Conservation (phyloP, 2,329 filamentous ascomycete species). For the Fusarium nanum region DNA sequence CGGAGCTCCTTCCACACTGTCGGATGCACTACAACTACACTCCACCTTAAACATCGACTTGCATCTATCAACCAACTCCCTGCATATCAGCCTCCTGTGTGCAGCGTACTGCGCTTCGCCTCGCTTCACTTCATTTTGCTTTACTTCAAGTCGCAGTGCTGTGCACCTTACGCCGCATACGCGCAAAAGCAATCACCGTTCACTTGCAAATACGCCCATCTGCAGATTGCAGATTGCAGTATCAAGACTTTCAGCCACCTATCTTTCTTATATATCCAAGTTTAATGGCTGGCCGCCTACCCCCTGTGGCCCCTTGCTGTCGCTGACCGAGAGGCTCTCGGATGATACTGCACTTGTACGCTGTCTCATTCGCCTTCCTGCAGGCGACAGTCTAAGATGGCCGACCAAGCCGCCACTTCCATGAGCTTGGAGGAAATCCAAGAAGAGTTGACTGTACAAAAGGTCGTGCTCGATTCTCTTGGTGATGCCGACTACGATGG, state of each 20-base stretch:
- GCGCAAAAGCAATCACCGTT: background rate
- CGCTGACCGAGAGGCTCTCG: slow-evolving; percentile 27
- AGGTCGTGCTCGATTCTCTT: slow-evolving; percentile 59
- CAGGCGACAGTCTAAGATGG: slow-evolving; percentile 26
- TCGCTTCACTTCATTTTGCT: background rate
- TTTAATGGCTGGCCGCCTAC: slow-evolving; percentile 27
- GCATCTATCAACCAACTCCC: slow-evolving; percentile 4
- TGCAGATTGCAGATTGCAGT: background rate
- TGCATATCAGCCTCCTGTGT: background rate
- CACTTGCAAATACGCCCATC: background rate
- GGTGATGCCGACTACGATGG: slow-evolving; percentile 41
- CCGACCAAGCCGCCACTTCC: slow-evolving; percentile 26
- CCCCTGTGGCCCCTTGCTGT: slow-evolving; percentile 20
- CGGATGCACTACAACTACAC: slow-evolving; percentile 10
- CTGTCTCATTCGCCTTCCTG: slow-evolving; percentile 29
- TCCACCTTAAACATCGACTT: background rate
- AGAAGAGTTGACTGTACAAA: slow-evolving; percentile 58
- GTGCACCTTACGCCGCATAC: background rate
- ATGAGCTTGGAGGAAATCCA: slow-evolving; percentile 47
- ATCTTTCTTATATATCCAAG: slow-evolving; percentile 17
- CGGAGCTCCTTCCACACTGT: slow-evolving; percentile 34
- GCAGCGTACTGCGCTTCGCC: background rate
- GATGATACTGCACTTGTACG: slow-evolving; percentile 31
- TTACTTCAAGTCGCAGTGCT: background rate
- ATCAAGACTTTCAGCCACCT: slow-evolving; percentile 5